Evolutionary conservation across 2,329 filamentous ascomycete genomes (phyloP).

Genomic region (Fusarium sp.): DNA sequence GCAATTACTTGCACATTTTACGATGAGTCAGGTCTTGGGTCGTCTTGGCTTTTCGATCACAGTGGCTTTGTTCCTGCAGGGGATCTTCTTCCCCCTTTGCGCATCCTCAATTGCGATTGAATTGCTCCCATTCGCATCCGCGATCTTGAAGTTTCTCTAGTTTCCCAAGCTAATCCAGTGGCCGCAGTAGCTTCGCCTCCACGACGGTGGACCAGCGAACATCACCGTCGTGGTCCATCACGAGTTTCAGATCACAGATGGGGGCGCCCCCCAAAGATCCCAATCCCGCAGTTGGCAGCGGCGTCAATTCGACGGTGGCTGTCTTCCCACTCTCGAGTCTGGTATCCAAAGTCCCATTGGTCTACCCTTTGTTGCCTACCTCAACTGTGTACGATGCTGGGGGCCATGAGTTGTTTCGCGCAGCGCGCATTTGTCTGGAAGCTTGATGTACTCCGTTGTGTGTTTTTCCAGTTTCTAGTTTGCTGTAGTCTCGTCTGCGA

Average conservation of each 20-base stretch:
- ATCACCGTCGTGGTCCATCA: background rate
- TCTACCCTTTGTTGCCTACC: background rate
- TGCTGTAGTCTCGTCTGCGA: slow-evolving; percentile 17
- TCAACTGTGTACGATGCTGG: slow-evolving; percentile 13
- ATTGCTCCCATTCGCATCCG: background rate
- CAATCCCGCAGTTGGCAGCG: slow-evolving; percentile 20
- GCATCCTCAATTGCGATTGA: background rate
- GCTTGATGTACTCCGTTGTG: slow-evolving; percentile 5
- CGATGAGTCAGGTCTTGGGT: background rate
- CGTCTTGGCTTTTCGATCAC: background rate
- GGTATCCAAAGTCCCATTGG: slow-evolving; percentile 1
- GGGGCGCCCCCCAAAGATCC: slow-evolving; percentile 2
- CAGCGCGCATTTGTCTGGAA: background rate
- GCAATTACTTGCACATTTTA: background rate
- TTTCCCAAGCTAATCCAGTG: background rate
- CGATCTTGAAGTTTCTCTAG: background rate
- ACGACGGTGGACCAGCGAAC: background rate
- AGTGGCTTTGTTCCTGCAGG: background rate
- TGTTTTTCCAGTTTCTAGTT: slow-evolving; percentile 30
- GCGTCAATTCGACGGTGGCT: slow-evolving; percentile 11
- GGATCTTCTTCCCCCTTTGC: background rate
- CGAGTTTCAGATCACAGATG: background rate
- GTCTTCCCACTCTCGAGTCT: background rate
- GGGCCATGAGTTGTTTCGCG: slow-evolving; percentile 17
- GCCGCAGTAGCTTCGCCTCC: background rate